Conservation (phyloP, 148 eudicot species). For the Silene latifolia region DNA sequence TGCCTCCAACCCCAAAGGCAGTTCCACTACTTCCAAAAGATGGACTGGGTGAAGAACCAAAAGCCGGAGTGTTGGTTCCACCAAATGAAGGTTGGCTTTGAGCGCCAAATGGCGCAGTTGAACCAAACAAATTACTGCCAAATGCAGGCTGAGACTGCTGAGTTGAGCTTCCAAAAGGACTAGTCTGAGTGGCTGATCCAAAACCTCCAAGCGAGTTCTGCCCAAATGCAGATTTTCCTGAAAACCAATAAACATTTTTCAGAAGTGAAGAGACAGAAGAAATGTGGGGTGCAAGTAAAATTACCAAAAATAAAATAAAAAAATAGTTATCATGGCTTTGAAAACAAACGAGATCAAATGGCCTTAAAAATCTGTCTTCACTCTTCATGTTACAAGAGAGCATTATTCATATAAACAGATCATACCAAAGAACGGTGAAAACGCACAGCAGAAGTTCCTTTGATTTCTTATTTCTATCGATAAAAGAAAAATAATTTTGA, state of each 20-base stretch:
- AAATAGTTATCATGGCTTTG: neutral
- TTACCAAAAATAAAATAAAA: too few species aligned
- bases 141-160: conserved; percentile 86
- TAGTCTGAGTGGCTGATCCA: conserved; percentile 62
- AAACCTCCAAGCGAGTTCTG: conserved; percentile 46
- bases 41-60: conserved; percentile 50
- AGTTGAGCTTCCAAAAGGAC: conserved; percentile 79
- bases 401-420: neutral
- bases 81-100: conserved; percentile 82
- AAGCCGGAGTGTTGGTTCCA: conserved; percentile 49
- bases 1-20: conserved; percentile 61
- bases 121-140: conserved; percentile 72
- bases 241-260: conserved; percentile 3
- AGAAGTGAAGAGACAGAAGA: neutral
- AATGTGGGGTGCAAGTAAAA: neutral
- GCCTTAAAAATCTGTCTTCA: neutral
- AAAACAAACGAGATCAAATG: conserved; percentile 7
- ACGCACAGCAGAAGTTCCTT: neutral
- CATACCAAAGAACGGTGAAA: neutral
- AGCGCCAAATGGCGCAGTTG: conserved; percentile 69
- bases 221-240: conserved; percentile 63
- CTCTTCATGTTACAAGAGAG: neutral
- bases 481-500: too few species aligned
- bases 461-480: too few species aligned
- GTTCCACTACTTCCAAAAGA: conserved; percentile 51